phyloP scores from a whole-genome alignment of 106 monocot genomes.

The Dioscorea zingiberensis region DNA sequence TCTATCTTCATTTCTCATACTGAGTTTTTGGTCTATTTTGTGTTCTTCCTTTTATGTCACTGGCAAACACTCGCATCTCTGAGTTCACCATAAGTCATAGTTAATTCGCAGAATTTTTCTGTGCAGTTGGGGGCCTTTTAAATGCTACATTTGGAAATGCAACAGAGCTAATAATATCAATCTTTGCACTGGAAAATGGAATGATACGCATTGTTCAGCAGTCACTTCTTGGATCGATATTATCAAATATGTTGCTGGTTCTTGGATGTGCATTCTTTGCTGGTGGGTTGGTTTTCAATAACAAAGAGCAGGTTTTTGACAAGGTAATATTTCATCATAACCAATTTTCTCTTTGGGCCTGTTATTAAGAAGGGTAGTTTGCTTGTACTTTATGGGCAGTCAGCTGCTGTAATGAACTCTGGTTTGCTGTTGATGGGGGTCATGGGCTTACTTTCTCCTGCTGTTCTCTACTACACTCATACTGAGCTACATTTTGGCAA shows the following conservation, averaged over 20 bases:
- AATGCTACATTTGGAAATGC: conserved; percentile 87
- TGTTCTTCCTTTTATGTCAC: too few relatives aligned
- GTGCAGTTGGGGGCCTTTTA: conserved; percentile 67
- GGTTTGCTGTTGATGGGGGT: conserved; percentile 85
- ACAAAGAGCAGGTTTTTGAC: conserved; percentile 59
- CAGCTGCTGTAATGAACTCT: conserved; percentile 67
- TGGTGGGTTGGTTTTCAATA: conserved; percentile 50
- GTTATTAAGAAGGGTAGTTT: background rate
- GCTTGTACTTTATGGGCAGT: conserved; percentile 31
- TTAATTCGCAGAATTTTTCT: background rate
- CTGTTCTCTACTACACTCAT: conserved; percentile 67
- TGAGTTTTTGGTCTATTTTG: too few relatives aligned
- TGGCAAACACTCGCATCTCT: too few relatives aligned
- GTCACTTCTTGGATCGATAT: conserved; percentile 69
- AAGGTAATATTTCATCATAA: conserved; percentile 26
- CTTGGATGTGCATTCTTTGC: conserved; percentile 72
- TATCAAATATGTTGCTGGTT: conserved; percentile 85
- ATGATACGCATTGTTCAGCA: conserved; percentile 79
- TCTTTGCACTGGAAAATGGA: conserved; percentile 54
- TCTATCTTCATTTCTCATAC: too few relatives aligned
- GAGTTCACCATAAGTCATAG: too few relatives aligned
- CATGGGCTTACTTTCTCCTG: conserved; percentile 70
- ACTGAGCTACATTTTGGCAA: conserved; percentile 63
- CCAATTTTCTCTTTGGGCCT: background rate
- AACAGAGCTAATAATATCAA: conserved; percentile 80